Conservation (phyloP, 768 basidiomycete species). For the Kwoniella mangroviensis region DNA sequence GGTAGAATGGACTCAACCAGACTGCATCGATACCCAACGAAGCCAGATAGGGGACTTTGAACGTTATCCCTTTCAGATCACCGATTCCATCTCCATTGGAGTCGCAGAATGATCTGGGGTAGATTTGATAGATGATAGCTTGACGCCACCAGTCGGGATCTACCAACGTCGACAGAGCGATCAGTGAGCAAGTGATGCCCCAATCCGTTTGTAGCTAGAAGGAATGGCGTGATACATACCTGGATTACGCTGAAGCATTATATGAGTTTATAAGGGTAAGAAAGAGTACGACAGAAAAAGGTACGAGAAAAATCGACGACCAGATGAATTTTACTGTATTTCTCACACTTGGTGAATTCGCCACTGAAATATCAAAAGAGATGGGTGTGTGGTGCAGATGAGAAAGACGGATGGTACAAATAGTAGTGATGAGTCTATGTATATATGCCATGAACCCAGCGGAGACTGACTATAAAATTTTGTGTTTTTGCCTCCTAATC, state of each 20-base stretch:
- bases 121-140: conserved; percentile 50
- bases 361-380: too few relatives aligned
- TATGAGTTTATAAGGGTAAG: not conserved
- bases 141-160: conserved; percentile 52
- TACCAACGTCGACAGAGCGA: not conserved
- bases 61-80: conserved; percentile 48
- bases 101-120: conserved; percentile 51
- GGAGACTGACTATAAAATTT: not conserved
- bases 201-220: too few relatives aligned
- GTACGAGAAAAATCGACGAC: not conserved
- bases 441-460: too few relatives aligned
- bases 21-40: conserved; percentile 45
- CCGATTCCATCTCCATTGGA: conserved; percentile 48
- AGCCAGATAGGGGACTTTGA: conserved; percentile 41
- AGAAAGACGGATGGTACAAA: too few relatives aligned
- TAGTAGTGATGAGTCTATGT: too few relatives aligned
- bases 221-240: not conserved
- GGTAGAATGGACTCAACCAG: conserved; percentile 51
- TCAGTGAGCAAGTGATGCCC: not conserved
- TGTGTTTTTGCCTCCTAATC: not conserved
- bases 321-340: too few relatives aligned
- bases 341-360: too few relatives aligned
- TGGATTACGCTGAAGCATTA: conserved; percentile 7
- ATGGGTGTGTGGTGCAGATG: too few relatives aligned
- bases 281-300: conserved; percentile 6